phyloP scores from a whole-genome alignment of 495 filamentous ascomycete genomes.

The Penicillium cataractarum region DNA sequence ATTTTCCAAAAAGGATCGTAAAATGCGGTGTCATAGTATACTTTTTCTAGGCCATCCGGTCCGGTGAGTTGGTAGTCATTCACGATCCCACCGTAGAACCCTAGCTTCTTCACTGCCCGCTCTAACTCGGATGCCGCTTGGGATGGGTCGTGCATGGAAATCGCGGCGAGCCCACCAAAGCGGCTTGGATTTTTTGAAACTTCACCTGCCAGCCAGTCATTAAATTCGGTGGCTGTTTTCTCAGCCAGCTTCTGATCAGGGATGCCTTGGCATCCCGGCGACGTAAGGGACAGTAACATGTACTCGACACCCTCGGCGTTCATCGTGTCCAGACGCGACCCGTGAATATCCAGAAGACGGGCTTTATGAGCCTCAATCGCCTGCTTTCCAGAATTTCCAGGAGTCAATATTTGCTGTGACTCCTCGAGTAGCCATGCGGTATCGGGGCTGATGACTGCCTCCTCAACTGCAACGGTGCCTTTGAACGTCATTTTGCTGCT shows the following conservation, averaged over 20 bases:
- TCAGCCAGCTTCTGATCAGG: background rate
- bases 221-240: background rate
- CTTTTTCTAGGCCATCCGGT: background rate
- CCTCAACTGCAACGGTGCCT: background rate
- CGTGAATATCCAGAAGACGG: background rate
- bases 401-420: background rate
- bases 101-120: background rate
- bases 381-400: background rate
- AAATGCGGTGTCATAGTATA: background rate
- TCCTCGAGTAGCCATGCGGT: background rate
- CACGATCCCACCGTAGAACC: slow-evolving; percentile 1
- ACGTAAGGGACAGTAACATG: slow-evolving; percentile 8
- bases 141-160: slow-evolving; percentile 13
- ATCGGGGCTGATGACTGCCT: background rate
- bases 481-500: background rate
- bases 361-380: background rate
- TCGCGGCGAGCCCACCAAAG: slow-evolving; percentile 4
- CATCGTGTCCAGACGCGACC: slow-evolving; percentile 17
- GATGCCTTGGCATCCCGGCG: slow-evolving; percentile 6
- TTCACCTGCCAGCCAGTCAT: slow-evolving; percentile 3
- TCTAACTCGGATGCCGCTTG: slow-evolving; percentile 10
- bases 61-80: background rate
- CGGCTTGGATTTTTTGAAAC: background rate
- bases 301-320: slow-evolving; percentile 12
- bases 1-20: slow-evolving; percentile 10